Evolutionary conservation across 306 rosid genomes (phyloP).

Genomic region (Astragalus glycyphyllos): DNA sequence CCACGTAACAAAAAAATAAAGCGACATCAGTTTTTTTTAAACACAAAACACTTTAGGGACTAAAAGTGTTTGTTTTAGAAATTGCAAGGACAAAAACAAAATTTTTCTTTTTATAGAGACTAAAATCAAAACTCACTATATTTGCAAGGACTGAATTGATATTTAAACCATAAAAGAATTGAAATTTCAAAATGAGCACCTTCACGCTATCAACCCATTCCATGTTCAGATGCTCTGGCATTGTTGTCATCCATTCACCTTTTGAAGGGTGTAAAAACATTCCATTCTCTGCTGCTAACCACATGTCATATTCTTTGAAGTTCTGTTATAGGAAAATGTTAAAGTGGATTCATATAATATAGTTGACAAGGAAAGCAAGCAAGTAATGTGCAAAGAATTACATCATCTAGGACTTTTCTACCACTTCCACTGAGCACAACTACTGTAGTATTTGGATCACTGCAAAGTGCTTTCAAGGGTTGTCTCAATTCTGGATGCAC

Average conservation of each 20-base stretch:
- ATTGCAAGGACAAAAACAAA: too few relatives aligned
- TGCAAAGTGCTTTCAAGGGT: conserved; percentile 67
- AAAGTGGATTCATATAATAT: conserved; percentile 15
- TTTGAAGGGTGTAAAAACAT: conserved; percentile 79
- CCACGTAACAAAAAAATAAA: too few relatives aligned
- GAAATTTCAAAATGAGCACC: conserved; percentile 53
- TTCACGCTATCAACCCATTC: conserved; percentile 93
- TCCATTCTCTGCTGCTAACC: conserved; percentile 99
- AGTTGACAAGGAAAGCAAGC: conserved; percentile 30
- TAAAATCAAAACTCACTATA: too few relatives aligned
- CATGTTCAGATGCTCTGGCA: conserved; percentile 96
- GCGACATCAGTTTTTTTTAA: too few relatives aligned
- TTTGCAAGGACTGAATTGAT: too few relatives aligned
- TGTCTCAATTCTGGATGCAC: conserved; percentile 81
- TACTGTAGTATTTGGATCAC: conserved; percentile 79
- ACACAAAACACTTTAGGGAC: too few relatives aligned
- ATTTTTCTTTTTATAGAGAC: too few relatives aligned
- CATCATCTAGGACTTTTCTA: conserved; percentile 71
- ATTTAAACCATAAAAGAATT: conserved; percentile 33
- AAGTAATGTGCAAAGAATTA: conserved; percentile 47
- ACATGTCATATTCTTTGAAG: conserved; percentile 78
- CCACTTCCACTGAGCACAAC: conserved; percentile 94
- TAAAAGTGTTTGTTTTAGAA: too few relatives aligned
- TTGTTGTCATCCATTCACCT: conserved; percentile 97
- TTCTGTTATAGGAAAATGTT: conserved; percentile 62